Conservation (phyloP, 306 rosid species). For the Malus sylvestris region DNA sequence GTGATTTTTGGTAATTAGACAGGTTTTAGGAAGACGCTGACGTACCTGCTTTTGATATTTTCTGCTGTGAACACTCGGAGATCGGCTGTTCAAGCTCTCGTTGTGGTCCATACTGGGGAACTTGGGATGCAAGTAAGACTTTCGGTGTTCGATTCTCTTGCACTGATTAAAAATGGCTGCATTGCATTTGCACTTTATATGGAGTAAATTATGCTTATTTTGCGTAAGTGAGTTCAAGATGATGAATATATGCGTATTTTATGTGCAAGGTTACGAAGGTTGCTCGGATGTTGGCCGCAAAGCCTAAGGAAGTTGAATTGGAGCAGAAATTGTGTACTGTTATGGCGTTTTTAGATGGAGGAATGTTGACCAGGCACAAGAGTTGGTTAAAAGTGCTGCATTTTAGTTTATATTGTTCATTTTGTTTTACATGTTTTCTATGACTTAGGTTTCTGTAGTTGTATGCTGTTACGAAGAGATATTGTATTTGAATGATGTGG, state of each 20-base stretch:
- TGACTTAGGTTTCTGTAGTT: conserved; percentile 3
- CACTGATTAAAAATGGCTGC: not conserved
- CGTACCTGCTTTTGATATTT: conserved; percentile 70
- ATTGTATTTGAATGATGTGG: not conserved
- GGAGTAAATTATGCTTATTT: not conserved
- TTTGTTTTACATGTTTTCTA: not conserved
- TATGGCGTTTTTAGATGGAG: conserved; percentile 96
- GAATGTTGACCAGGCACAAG: conserved; percentile 80
- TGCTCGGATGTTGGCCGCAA: conserved; percentile 72
- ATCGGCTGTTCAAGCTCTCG: conserved; percentile 69
- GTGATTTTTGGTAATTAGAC: conserved; percentile 40
- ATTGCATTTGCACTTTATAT: not conserved
- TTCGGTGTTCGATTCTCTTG: not conserved
- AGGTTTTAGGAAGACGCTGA: conserved; percentile 96
- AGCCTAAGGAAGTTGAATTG: conserved; percentile 40
- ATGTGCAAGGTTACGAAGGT: conserved; percentile 66
- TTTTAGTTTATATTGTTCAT: not conserved
- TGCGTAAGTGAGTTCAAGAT: not conserved
- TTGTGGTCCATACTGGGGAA: conserved; percentile 92
- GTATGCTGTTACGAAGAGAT: not conserved
- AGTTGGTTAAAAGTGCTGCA: conserved; percentile 80
- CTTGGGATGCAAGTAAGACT: conserved; percentile 87
- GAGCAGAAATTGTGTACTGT: conserved; percentile 61
- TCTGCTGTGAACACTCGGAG: conserved; percentile 46
- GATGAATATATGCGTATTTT: not conserved